Evolutionary conservation across 805 yeast species (phyloP), one percentile per base, ranked within the genome.

Genomic region (Citeromyces matritensis): DNA sequence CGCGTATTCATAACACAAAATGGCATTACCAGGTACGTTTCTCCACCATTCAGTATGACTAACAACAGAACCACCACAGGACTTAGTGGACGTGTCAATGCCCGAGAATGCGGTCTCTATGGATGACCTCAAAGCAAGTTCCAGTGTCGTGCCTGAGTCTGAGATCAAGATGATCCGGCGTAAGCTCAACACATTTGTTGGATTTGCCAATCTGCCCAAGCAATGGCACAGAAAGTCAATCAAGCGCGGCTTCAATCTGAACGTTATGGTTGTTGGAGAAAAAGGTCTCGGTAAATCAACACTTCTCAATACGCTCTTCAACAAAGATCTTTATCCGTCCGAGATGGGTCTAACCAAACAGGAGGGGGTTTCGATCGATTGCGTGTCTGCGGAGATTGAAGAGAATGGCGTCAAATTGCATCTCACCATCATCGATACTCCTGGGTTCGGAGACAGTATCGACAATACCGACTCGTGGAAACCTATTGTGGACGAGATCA

Each of bases 171-270:
- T 84, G 38, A 70, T 83, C 45, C 75, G 78, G 43, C 76, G 94
- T 44, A 84, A 84, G 51, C 71, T 88, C 44, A 81, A 77, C 43
- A 88, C 94, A 3, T 86, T 80, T 51, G 98, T 91, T 35, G 98
- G 98, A 5, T 91, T 91, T 58, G 94, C 96, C 42, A 91, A 86
- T 58, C 66, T 91, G 48, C 98, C 98, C 36, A 91, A 86, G 51
- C 98, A 91, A 62, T 91, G 96, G 95, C 97, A 91, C 60, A 75
- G 95, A 58, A 84, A 81, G 56, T 78, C 94, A 2, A 72, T 84
- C 38, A 77, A 80, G 55, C 70, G 82, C 48, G 98, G 98, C 9
- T 91, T 91, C 65, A 70, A 65, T 44, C 70, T 91, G 51, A 91
- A 91, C 52, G 52, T 91, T 38, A 70, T 91, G 72, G 84, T 83